Evolutionary conservation across 1,139 yeast species (phyloP), one percentile per base, ranked within the genome.

Genomic region (Yamadazyma jaroonii): DNA sequence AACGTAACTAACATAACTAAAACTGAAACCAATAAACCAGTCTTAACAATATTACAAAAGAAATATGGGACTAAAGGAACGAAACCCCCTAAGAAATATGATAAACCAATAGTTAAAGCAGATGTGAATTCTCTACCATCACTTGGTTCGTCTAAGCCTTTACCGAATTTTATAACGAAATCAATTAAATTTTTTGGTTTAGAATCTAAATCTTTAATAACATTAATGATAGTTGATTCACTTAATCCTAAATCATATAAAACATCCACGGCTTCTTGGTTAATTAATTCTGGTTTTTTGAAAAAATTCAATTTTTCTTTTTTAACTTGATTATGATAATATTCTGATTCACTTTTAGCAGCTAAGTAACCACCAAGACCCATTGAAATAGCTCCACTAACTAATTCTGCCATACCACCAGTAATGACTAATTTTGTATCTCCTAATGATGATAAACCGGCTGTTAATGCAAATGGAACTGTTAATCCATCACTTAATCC

Each of bases 361-460:
- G 92, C 94, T 45, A 84, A 67, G 56, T 73, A 84, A 12, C 94
- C 94, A 43, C 94, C 94, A 42, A 84, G 73, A 3, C 94, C 94
- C 94, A 84, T 84, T 17, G 90, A 83, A 30, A 84, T 84, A 31
- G 92, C 87, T 31, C 94, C 94, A 4, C 88, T 80, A 4, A 84
- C 86, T 52, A 84, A 68, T 59, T 84, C 94, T 3, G 92, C 92
- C 77, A 84, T 77, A 28, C 92, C 94, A 70, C 92, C 94, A 15
- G 92, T 83, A 38, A 84, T 83, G 28, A 84, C 94, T 52, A 84
- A 67, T 54, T 73, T 79, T 11, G 89, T 67, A 53, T 82, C 84
- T 41, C 94, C 94, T 41, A 84, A 67, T 1, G 89, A 81, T 1
- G 89, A 82, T 41, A 84, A 68, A 31, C 92, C 94, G 0, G 94